Evolutionary conservation across 2,329 filamentous ascomycete genomes (phyloP).

Genomic region (Leptoxyphium fumago): DNA sequence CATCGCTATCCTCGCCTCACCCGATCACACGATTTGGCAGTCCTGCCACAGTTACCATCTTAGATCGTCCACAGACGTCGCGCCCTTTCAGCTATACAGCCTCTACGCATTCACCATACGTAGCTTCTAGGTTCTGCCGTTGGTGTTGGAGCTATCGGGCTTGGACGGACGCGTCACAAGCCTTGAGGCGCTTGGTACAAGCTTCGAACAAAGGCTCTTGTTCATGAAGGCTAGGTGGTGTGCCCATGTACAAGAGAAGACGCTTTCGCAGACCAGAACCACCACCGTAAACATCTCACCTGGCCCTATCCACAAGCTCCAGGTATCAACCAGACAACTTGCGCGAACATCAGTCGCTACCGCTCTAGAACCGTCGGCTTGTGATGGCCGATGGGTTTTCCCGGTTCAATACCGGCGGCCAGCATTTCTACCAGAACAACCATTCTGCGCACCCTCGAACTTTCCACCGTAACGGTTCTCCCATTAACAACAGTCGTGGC

Average conservation of each 20-base stretch:
- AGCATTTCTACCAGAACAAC: constrained; percentile 43
- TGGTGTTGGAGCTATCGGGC: no score
- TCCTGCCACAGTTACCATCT: no score
- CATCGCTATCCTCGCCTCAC: no score
- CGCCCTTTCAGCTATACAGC: no score
- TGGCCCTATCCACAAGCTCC: background rate
- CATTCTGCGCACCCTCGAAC: constrained; percentile 29
- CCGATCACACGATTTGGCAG: no score
- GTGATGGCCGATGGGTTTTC: constrained; percentile 57
- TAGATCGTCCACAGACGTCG: no score
- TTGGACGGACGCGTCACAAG: no score
- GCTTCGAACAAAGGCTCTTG: constrained; percentile 8
- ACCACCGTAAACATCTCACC: constrained; percentile 7
- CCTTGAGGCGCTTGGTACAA: no score
- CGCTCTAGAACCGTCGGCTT: constrained; percentile 20
- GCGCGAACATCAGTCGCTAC: constrained; percentile 4
- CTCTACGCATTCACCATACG: no score
- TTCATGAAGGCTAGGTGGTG: constrained; percentile 20
- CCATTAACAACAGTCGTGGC: constrained; percentile 24
- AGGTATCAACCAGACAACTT: background rate
- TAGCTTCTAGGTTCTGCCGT: no score
- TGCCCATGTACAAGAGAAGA: constrained; percentile 36
- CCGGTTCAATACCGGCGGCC: constrained; percentile 47
- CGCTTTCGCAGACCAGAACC: constrained; percentile 18
- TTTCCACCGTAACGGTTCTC: constrained; percentile 32